Conservation (phyloP, 2,329 filamentous ascomycete genomes). For the Arachnomyces sp. region DNA sequence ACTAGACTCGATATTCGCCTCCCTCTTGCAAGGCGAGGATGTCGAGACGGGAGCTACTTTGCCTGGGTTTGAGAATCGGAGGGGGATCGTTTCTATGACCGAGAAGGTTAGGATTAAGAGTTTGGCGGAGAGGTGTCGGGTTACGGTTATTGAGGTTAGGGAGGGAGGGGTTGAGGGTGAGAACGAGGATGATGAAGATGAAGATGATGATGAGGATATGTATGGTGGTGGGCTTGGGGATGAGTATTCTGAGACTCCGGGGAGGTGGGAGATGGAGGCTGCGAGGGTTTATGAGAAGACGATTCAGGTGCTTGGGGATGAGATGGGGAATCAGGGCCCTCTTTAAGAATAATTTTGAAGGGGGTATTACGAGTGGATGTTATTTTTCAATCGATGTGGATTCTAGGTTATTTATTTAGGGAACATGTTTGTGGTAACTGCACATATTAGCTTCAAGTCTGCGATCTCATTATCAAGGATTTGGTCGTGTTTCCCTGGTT, state of each 20-base stretch:
- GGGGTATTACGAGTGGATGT: background rate
- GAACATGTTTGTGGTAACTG: too few relatives aligned
- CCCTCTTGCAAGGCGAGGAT: constrained; percentile 62
- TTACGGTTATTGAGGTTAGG: constrained; percentile 60
- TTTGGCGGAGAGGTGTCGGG: constrained; percentile 67
- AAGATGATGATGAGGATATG: constrained; percentile 39
- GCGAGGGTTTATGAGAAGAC: constrained; percentile 74
- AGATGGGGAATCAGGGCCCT: constrained; percentile 43
- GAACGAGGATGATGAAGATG: constrained; percentile 34
- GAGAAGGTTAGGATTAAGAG: constrained; percentile 85
- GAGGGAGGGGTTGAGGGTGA: constrained; percentile 28
- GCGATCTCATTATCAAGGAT: too few relatives aligned
- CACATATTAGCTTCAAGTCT: too few relatives aligned
- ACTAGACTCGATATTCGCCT: constrained; percentile 75
- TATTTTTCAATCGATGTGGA: too few relatives aligned
- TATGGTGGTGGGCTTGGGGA: constrained; percentile 12
- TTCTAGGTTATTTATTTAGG: too few relatives aligned
- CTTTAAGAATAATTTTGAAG: background rate
- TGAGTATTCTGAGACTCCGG: constrained; percentile 25
- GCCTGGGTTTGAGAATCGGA: constrained; percentile 60
- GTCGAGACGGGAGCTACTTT: constrained; percentile 57
- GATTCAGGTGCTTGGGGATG: constrained; percentile 64
- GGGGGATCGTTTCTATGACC: constrained; percentile 55
- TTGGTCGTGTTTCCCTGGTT: too few relatives aligned
- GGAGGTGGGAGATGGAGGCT: constrained; percentile 57